A percentile compares a stretch with the other conserved stretches of the same genome.
These are phyloP conservation scores for Paratinospora sagittata DNA, from an alignment of 164 flowering plant genomes.

Conservation along the genomic window DNA sequence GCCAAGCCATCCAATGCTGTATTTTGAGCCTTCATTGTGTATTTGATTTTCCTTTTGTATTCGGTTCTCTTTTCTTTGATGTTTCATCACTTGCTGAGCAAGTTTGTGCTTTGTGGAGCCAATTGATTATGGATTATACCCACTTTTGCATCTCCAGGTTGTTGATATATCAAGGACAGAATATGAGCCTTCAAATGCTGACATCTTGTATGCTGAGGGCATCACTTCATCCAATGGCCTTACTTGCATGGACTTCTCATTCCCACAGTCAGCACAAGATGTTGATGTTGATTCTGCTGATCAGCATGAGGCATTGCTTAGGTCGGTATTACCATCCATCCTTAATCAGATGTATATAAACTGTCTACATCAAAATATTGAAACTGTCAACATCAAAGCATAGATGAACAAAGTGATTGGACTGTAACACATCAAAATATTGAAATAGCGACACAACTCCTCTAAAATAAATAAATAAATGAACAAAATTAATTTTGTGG, in stretches of 20 bases:
- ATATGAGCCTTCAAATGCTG: conserved; percentile 80
- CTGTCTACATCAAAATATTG: too few species aligned
- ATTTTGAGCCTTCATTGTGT: not conserved
- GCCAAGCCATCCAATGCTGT: too few species aligned
- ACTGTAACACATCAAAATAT: too few species aligned
- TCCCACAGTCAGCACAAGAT: conserved; percentile 51
- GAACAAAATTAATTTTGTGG: too few species aligned
- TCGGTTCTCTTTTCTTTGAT: not conserved
- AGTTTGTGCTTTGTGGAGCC: not conserved
- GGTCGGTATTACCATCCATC: conserved; percentile 36
- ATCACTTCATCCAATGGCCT: conserved; percentile 91
- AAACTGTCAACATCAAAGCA: not conserved
- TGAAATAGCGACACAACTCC: too few species aligned
- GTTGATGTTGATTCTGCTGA: conserved; percentile 39
- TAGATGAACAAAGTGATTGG: not conserved
- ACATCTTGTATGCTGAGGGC: conserved; percentile 86
- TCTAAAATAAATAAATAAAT: too few species aligned
- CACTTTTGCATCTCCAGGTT: conserved; percentile 41
- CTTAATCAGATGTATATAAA: not conserved
- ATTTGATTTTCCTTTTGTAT: not conserved
- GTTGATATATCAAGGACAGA: conserved; percentile 65
- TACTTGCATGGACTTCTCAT: conserved; percentile 66
- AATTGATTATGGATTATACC: not conserved
- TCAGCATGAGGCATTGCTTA: conserved; percentile 59
- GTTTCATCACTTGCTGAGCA: not conserved